Evolutionary conservation across 768 basidiomycete species (phyloP).

Genomic region (button mushroom (Agaricus bisporus)): DNA sequence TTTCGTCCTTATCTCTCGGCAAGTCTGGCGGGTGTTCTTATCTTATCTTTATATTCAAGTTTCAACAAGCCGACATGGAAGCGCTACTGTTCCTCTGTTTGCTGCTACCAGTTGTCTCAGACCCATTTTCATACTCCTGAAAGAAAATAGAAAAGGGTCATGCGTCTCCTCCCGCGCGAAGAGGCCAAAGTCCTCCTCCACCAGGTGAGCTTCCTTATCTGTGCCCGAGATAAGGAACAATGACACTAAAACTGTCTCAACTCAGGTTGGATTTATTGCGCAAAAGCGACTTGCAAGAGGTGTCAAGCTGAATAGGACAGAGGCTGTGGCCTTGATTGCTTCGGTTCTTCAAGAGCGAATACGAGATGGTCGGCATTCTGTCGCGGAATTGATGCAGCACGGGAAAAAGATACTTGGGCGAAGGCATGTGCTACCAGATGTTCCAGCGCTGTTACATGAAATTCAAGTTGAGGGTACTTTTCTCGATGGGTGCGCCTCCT

Average conservation of each 20-base stretch:
- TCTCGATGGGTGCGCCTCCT: constrained; percentile 59
- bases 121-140: too few relatives aligned
- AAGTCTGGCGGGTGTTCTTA: too few relatives aligned
- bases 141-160: constrained; percentile 18
- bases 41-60: too few relatives aligned
- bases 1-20: too few relatives aligned
- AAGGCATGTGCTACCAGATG: constrained; percentile 82
- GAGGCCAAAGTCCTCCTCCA: constrained; percentile 70
- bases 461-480: constrained; percentile 96
- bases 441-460: constrained; percentile 69
- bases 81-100: too few relatives aligned
- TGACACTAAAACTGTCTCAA: background rate
- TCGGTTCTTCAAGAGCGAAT: constrained; percentile 92
- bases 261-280: constrained; percentile 81
- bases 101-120: too few relatives aligned
- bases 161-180: constrained; percentile 74
- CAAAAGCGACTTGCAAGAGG: constrained; percentile 96
- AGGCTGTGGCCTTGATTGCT: constrained; percentile 86
- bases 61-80: too few relatives aligned
- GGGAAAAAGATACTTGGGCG: constrained; percentile 87
- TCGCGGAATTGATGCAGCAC: constrained; percentile 88
- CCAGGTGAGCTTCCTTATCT: constrained; percentile 34
- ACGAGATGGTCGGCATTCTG: constrained; percentile 82
- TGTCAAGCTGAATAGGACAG: constrained; percentile 76
- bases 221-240: too few relatives aligned